These are phyloP conservation scores for Arachnopeziza araneosa DNA, from an alignment of 2,329 filamentous ascomycete genomes.

Conservation along the genomic window DNA sequence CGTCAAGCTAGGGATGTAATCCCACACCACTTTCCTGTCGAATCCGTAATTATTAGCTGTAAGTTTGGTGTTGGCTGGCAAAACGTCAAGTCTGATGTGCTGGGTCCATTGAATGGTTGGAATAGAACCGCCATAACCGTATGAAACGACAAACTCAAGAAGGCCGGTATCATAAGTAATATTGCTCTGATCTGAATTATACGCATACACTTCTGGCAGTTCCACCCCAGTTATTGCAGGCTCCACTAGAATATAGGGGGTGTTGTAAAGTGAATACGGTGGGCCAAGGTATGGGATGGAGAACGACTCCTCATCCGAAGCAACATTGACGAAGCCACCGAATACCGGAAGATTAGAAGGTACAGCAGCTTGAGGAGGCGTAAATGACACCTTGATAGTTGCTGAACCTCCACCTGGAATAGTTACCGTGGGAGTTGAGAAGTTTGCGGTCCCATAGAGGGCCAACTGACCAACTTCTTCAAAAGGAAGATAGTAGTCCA, in stretches of 20 bases:
- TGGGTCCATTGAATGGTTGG: slow-evolving; percentile 9
- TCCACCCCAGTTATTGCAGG: background rate
- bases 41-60: slow-evolving; percentile 10
- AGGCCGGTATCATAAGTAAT: slow-evolving; percentile 4
- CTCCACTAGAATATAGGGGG: slow-evolving; percentile 1
- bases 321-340: slow-evolving; percentile 19
- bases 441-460: slow-evolving; percentile 18
- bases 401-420: slow-evolving; percentile 1
- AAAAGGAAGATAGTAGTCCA: slow-evolving; percentile 14
- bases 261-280: slow-evolving; percentile 20
- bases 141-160: slow-evolving; percentile 2
- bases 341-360: slow-evolving; percentile 21
- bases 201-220: slow-evolving; percentile 3
- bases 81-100: slow-evolving; percentile 6
- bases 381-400: slow-evolving; percentile 1
- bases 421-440: slow-evolving; percentile 13
- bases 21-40: background rate
- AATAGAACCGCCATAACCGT: slow-evolving; percentile 1
- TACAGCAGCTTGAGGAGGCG: slow-evolving; percentile 12
- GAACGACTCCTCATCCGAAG: slow-evolving; percentile 12
- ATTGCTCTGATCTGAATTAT: background rate
- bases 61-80: slow-evolving; percentile 10
- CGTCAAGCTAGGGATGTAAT: slow-evolving; percentile 1
- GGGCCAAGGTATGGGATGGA: slow-evolving; percentile 20
- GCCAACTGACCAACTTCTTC: slow-evolving; percentile 17